These are phyloP conservation scores for Musa balbisiana DNA, from an alignment of 202 grass and related monocot species.

Conservation along the genomic window DNA sequence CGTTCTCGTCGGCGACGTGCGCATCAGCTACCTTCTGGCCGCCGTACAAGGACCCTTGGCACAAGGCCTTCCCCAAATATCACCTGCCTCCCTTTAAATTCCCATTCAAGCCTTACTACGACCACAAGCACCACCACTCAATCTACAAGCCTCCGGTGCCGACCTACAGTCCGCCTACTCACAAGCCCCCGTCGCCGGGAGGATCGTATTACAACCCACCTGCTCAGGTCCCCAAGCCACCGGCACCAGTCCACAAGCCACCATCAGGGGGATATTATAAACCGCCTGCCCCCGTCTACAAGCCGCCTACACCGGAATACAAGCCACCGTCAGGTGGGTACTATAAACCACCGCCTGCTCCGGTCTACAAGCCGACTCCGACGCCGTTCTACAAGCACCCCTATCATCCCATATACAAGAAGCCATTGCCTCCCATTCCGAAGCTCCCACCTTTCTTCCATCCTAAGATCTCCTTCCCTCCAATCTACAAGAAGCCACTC, in stretches of 20 bases:
- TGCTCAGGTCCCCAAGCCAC: not conserved
- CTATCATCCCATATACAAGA: not conserved
- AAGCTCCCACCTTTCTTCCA: not conserved
- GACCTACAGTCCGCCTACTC: not conserved
- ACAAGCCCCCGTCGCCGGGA: not conserved
- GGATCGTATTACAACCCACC: not conserved
- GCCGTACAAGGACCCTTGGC: not conserved
- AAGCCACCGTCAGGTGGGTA: not conserved
- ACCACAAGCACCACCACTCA: not conserved
- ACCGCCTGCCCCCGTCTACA: not conserved
- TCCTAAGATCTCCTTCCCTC: not conserved
- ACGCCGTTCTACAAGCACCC: not conserved
- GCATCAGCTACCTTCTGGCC: not conserved
- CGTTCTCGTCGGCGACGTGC: conserved; percentile 10
- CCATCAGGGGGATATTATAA: not conserved
- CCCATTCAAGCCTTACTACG: not conserved
- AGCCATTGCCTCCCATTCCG: not conserved
- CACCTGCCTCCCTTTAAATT: not conserved
- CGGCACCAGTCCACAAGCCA: not conserved
- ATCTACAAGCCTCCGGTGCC: not conserved
- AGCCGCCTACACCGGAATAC: not conserved
- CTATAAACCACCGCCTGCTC: not conserved
- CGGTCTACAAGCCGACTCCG: not conserved
- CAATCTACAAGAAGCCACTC: not conserved
- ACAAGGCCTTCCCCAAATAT: not conserved